Evolutionary conservation across 1,139 yeast species (phyloP).

Genomic region (Yarrowia galli): DNA sequence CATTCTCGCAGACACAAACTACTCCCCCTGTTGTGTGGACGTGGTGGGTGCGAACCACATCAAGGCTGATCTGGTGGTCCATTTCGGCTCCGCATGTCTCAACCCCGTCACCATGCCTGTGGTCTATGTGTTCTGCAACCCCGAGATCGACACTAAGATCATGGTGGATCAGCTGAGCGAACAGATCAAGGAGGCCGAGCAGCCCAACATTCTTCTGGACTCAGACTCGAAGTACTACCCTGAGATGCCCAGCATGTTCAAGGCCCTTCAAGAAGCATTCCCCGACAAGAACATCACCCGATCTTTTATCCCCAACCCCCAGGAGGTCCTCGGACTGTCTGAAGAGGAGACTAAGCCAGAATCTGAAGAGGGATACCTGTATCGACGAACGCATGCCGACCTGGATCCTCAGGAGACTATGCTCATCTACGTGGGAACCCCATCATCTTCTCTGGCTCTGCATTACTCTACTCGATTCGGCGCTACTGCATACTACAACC

Average conservation of each 20-base stretch:
- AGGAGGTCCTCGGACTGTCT: slow-evolving; percentile 39
- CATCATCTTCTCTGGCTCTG: slow-evolving; percentile 79
- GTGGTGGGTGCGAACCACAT: slow-evolving; percentile 98
- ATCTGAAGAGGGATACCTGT: slow-evolving; percentile 31
- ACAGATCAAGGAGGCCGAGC: slow-evolving; percentile 38
- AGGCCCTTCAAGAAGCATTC: slow-evolving; percentile 9
- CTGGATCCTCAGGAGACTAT: slow-evolving; percentile 23
- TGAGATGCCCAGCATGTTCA: slow-evolving; percentile 39
- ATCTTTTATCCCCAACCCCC: slow-evolving; percentile 40
- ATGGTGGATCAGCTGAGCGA: slow-evolving; percentile 45
- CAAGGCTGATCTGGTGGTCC: slow-evolving; percentile 81
- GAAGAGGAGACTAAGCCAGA: slow-evolving; percentile 15
- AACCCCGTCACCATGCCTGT: slow-evolving; percentile 76
- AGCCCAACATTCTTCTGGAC: slow-evolving; percentile 45
- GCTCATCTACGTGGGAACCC: slow-evolving; percentile 49
- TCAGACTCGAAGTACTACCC: slow-evolving; percentile 49
- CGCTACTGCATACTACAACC: slow-evolving; percentile 53
- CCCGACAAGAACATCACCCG: slow-evolving; percentile 40
- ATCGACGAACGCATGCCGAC: slow-evolving; percentile 10
- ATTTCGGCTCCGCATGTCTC: slow-evolving; percentile 94
- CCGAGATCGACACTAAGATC: slow-evolving; percentile 41
- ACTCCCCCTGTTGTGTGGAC: slow-evolving; percentile 94
- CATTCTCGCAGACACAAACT: slow-evolving; percentile 88
- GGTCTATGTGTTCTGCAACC: slow-evolving; percentile 74
- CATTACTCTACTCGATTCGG: slow-evolving; percentile 75